Evolutionary conservation across 2,329 filamentous ascomycete species (phyloP), one percentile per base, ranked within the genome.

Genomic region (Penicillium sp.): DNA sequence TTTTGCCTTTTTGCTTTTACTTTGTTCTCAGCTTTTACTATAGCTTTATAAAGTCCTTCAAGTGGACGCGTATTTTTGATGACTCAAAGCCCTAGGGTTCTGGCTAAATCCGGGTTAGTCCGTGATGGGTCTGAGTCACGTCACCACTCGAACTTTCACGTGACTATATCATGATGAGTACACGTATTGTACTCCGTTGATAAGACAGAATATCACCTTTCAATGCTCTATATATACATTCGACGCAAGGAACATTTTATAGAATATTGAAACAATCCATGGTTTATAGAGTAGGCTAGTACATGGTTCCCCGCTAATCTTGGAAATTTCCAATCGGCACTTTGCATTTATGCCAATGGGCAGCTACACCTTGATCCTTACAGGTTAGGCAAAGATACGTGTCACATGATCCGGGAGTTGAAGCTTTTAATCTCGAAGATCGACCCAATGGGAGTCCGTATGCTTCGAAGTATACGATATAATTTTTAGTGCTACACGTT

Each of bases 81-180:
- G 49, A 50, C 37, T 55, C 55, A 49, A 43, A 63, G 37, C 61
- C 59, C 62, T 64, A 63, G 61, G 61, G 60, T 62, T 63, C 31
- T 47, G 49, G 36, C 61, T 43, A 48, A 55, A 62, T 58, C 19
- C 62, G 50, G 62, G 31, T 51, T 61, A 65, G 61, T 49, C 41
- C 30, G 43, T 61, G 48, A 58, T 45, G 19, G 45, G 44, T 56
- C 53, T 45, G 51, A 61, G 40, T 59, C 54, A 62, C 60, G 63
- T 61, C 63, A 56, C 37, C 54, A 60, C 55, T 54, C 25, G 7
- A 30, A 1, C n/a, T 35, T 31, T 8, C 63, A 65, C 60, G 60
- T 62, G 57, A 57, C 12, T 25, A 11, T 17, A 6, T 17, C 33
- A 22, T 35, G 31, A 56, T 42, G 28, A 50, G 43, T 48, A 53